Percentiles rank a stretch among this genome's conserved stretches.
Conservation (phyloP, 805 yeast species). For the Torulaspora microellipsoides region DNA sequence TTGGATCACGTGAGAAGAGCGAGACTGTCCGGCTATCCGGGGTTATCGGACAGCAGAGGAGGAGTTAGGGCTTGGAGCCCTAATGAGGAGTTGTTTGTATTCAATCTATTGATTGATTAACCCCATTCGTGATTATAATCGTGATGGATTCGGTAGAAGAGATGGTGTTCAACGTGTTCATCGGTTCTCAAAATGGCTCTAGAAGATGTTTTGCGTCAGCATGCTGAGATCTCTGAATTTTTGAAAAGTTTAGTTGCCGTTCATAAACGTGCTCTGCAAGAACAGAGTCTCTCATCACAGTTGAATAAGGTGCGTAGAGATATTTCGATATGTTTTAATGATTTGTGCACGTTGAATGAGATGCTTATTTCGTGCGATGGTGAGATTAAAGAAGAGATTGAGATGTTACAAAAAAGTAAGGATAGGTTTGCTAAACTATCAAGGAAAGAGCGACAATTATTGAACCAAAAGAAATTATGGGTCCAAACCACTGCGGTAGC, state of each 20-base stretch:
- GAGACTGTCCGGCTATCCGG: too few relatives aligned
- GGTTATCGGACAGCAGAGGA: too few relatives aligned
- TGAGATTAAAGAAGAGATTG: slow-evolving; percentile 22
- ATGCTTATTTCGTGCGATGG: slow-evolving; percentile 27
- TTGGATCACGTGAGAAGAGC: too few relatives aligned
- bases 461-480: slow-evolving; percentile 11
- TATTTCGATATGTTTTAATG: slow-evolving; percentile 28
- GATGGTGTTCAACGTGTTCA: too few relatives aligned
- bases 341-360: slow-evolving; percentile 24
- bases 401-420: slow-evolving; percentile 9
- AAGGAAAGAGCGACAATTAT: slow-evolving; percentile 9
- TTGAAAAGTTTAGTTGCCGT: slow-evolving; percentile 17
- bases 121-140: too few relatives aligned
- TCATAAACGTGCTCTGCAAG: slow-evolving; percentile 22
- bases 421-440: slow-evolving; percentile 13
- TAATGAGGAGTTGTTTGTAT: too few relatives aligned
- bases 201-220: slow-evolving; percentile 26
- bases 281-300: slow-evolving; percentile 14
- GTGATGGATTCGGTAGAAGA: too few relatives aligned
- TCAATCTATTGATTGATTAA: too few relatives aligned
- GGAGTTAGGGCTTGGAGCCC: too few relatives aligned
- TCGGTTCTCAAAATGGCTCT: slow-evolving; percentile 6
- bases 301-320: slow-evolving; percentile 25
- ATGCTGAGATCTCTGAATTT: slow-evolving; percentile 21
- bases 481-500: background rate